Evolutionary conservation across 352 stramenopile genomes (phyloP).

Genomic region (Phytopythium oedochilum): DNA sequence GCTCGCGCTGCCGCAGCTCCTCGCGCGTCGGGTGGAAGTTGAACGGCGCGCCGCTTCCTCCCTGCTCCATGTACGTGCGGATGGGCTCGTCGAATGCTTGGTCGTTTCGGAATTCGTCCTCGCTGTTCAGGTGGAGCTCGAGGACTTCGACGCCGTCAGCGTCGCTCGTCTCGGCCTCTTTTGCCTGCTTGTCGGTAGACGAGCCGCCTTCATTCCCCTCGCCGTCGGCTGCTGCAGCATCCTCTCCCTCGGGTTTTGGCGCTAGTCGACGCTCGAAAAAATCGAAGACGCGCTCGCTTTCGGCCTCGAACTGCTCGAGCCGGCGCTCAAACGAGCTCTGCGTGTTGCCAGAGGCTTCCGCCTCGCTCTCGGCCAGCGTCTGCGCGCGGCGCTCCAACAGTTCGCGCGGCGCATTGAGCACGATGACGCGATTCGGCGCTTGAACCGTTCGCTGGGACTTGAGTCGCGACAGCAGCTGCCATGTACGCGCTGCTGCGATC

Average conservation of each 20-base stretch:
- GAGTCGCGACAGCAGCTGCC: constrained; percentile 37
- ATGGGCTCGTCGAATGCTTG: constrained; percentile 41
- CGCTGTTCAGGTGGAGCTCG: constrained; percentile 45
- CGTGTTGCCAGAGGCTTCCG: constrained; percentile 57
- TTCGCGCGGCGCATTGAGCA: constrained; percentile 40
- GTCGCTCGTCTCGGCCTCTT: constrained; percentile 4
- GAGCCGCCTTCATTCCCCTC: constrained; percentile 3
- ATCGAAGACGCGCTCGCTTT: constrained; percentile 42
- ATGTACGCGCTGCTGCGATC: constrained; percentile 29
- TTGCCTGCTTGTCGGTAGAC: neutral
- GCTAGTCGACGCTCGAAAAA: constrained; percentile 56
- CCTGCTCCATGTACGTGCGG: constrained; percentile 73
- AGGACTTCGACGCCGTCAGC: constrained; percentile 54
- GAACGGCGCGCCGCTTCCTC: constrained; percentile 34
- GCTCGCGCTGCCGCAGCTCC: constrained; percentile 46
- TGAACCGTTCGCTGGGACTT: constrained; percentile 32
- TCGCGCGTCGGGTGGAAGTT: constrained; percentile 84
- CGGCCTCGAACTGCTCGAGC: constrained; percentile 38
- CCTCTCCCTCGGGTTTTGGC: neutral
- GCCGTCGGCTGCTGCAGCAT: neutral
- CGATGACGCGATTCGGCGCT: constrained; percentile 63
- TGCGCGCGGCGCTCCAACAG: constrained; percentile 61
- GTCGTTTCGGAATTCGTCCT: constrained; percentile 36
- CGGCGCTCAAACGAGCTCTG: constrained; percentile 44
- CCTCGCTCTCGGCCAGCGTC: constrained; percentile 43